These are phyloP conservation scores for Candida multigemmis DNA, from an alignment of 805 yeast genomes.

Conservation along the genomic window DNA sequence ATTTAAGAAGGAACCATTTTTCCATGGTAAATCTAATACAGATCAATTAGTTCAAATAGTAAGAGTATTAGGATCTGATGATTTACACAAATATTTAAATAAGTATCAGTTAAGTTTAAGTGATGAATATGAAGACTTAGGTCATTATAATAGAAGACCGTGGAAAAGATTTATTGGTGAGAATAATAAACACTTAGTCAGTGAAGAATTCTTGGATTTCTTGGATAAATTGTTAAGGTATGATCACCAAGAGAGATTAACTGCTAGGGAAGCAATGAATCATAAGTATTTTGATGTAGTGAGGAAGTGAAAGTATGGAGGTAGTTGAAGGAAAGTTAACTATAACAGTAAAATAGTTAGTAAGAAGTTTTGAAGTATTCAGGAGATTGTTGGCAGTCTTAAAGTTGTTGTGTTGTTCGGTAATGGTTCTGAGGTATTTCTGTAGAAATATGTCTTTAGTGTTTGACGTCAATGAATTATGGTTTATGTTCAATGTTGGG, in stretches of 20 bases:
- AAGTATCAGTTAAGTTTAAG: constrained; percentile 66
- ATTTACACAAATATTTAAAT: constrained; percentile 52
- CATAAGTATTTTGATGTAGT: constrained; percentile 51
- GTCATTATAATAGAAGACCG: constrained; percentile 55
- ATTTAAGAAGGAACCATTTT: constrained; percentile 84
- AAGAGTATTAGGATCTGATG: constrained; percentile 78
- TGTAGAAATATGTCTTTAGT: no score
- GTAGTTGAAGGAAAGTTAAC: no score
- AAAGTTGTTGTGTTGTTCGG: no score
- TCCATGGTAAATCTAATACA: constrained; percentile 85
- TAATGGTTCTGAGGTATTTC: no score
- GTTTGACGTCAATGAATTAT: no score
- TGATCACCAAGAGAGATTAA: constrained; percentile 81
- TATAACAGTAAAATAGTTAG: no score
- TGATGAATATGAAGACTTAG: constrained; percentile 72
- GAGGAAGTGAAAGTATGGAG: no score
- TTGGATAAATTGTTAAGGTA: constrained; percentile 67
- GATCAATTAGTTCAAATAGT: constrained; percentile 90
- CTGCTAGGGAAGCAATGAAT: constrained; percentile 81
- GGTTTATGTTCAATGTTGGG: no score
- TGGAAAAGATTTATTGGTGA: constrained; percentile 57
- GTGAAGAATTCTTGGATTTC: constrained; percentile 55
- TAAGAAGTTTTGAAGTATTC: no score
- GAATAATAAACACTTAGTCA: constrained; percentile 41
- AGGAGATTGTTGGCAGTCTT: no score